Evolutionary conservation across 2,329 filamentous ascomycete species (phyloP).

Genomic region (Phaeosphaeria sp.): DNA sequence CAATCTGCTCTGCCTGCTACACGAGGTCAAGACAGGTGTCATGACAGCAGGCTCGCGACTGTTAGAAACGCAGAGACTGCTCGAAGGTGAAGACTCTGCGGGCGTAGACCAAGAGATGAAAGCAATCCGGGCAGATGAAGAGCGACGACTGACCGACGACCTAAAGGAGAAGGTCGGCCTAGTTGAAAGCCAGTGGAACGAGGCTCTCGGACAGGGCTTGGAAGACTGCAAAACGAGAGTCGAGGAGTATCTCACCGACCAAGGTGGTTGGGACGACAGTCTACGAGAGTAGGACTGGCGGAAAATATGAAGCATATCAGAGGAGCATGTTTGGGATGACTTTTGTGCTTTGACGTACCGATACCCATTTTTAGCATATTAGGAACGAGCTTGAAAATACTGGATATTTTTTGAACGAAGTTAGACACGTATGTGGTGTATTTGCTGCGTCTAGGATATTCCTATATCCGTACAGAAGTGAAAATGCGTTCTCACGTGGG

Average conservation of each 20-base stretch:
- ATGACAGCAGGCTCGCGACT: constrained; percentile 72
- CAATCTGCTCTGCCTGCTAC: constrained; percentile 86
- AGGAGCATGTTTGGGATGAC: constrained; percentile 17
- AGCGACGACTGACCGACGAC: constrained; percentile 76
- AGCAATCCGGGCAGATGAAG: constrained; percentile 70
- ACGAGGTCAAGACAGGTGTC: constrained; percentile 85
- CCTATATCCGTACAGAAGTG: background rate
- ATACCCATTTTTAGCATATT: constrained; percentile 42
- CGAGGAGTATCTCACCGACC: constrained; percentile 72
- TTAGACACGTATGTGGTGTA: background rate
- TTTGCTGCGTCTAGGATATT: background rate
- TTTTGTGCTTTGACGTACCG: constrained; percentile 34
- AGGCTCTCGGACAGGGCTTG: constrained; percentile 81
- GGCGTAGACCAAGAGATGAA: constrained; percentile 58
- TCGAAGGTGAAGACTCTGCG: constrained; percentile 47
- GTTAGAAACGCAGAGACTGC: constrained; percentile 67
- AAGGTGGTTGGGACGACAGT: constrained; percentile 86
- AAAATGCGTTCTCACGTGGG: background rate
- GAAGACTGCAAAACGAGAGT: constrained; percentile 76
- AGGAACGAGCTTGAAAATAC: constrained; percentile 8
- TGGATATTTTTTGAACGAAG: background rate
- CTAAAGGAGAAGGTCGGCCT: constrained; percentile 91
- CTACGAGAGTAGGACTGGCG: constrained; percentile 45
- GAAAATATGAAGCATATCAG: constrained; percentile 8
- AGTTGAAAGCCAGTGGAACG: constrained; percentile 89